phyloP scores from a whole-genome alignment of 2,329 filamentous ascomycete genomes.

The Tympanopsis confertula region DNA sequence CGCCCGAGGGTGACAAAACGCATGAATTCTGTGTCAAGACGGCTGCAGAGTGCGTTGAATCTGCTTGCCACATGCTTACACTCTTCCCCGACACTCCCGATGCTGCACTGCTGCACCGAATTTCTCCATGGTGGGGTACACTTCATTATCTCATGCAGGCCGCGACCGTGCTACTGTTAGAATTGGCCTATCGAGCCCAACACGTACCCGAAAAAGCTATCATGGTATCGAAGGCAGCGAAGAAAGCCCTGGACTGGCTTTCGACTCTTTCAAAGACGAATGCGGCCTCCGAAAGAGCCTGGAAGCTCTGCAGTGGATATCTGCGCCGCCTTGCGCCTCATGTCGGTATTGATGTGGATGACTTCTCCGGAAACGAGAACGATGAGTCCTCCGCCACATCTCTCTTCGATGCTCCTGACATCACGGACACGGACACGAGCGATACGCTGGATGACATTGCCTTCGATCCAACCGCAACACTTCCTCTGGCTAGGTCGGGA shows the following conservation, averaged over 20 bases:
- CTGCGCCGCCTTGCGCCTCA: constrained; percentile 18
- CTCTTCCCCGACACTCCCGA: neutral
- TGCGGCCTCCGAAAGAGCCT: constrained; percentile 16
- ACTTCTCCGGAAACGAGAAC: constrained; percentile 9
- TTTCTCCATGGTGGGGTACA: neutral
- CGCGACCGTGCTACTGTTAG: neutral
- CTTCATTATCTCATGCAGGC: constrained; percentile 1
- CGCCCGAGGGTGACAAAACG: neutral
- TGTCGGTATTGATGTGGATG: constrained; percentile 14
- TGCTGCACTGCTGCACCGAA: neutral
- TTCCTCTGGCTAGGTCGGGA: neutral
- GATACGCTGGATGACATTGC: too few species aligned
- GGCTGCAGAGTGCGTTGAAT: neutral
- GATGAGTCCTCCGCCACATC: neutral
- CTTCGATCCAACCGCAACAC: too few species aligned
- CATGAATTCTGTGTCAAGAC: neutral
- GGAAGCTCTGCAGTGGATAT: constrained; percentile 10
- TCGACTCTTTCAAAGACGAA: constrained; percentile 15
- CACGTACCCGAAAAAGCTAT: constrained; percentile 1
- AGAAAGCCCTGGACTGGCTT: constrained; percentile 20
- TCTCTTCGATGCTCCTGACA: neutral
- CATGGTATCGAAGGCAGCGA: constrained; percentile 19
- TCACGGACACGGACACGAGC: too few species aligned
- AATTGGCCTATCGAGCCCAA: neutral
- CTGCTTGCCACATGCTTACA: constrained; percentile 1